These are phyloP conservation scores for Citrus cavaleriei DNA, from an alignment of 345 rosid species.

Conservation along the genomic window DNA sequence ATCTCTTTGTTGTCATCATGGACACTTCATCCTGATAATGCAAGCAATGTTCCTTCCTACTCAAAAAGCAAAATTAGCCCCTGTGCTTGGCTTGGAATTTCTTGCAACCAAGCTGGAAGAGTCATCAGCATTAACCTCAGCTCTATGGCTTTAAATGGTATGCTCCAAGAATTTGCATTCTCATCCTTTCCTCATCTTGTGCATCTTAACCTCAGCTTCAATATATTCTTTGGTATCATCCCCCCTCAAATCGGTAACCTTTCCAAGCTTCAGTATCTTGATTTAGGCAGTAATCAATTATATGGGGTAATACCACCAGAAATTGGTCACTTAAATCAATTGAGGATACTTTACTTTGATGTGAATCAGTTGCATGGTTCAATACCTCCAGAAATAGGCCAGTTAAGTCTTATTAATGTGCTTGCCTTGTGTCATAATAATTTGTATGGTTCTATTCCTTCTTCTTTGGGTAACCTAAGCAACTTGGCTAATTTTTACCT, in stretches of 20 bases:
- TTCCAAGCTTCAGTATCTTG: constrained; percentile 15
- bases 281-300: constrained; percentile 11
- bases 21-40: too few relatives aligned
- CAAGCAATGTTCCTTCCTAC: too few relatives aligned
- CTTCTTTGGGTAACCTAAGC: too few relatives aligned
- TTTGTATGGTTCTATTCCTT: too few relatives aligned
- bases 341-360: too few relatives aligned
- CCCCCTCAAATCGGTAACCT: constrained; percentile 4
- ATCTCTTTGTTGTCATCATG: too few relatives aligned
- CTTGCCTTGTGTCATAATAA: too few relatives aligned
- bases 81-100: constrained; percentile 22
- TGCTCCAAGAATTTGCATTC: constrained; percentile 20
- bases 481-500: too few relatives aligned
- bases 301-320: constrained; percentile 12
- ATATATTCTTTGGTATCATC: constrained; percentile 1
- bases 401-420: too few relatives aligned
- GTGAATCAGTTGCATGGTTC: too few relatives aligned
- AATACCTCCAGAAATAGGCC: too few relatives aligned
- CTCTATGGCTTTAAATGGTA: constrained; percentile 13
- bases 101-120: background rate
- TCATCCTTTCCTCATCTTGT: constrained; percentile 18
- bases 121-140: constrained; percentile 21
- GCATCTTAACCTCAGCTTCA: constrained; percentile 18
- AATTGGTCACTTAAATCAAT: constrained; percentile 9
- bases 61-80: too few relatives aligned